Conservation (phyloP, 169 alveolate genomes). For the Amoebophrya sp. region DNA sequence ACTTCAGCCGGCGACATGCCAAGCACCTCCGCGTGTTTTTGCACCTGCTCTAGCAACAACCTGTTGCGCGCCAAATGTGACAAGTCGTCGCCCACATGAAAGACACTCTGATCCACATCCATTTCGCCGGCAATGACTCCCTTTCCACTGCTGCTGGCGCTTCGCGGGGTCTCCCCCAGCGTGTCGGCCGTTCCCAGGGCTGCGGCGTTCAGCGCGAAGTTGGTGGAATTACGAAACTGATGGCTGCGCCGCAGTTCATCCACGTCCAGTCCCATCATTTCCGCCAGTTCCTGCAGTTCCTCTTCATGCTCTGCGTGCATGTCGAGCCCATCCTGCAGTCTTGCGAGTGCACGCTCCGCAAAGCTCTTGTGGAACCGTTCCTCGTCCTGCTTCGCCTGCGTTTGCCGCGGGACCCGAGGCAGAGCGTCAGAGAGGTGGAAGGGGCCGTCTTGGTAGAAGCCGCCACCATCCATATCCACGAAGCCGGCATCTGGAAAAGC, state of each 20-base stretch:
- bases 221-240: too few relatives aligned
- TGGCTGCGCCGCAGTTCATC: neutral
- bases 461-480: neutral
- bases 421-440: neutral
- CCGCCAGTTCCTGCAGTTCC: neutral
- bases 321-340: neutral
- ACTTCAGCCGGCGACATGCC: neutral
- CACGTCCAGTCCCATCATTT: neutral
- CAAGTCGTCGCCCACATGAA: too few relatives aligned
- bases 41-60: neutral
- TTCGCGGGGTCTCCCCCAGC: neutral
- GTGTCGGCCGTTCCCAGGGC: neutral
- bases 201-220: neutral
- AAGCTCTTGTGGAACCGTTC: neutral
- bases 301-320: neutral
- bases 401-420: neutral
- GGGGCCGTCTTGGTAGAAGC: neutral
- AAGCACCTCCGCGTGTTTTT: neutral
- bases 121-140: neutral
- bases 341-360: neutral
- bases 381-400: neutral
- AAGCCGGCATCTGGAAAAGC: neutral
- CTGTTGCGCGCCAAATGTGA: neutral
- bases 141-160: too few relatives aligned
- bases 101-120: neutral